phyloP scores from a whole-genome alignment of 2,329 filamentous ascomycete genomes.

The Alternaria incomplexa region DNA sequence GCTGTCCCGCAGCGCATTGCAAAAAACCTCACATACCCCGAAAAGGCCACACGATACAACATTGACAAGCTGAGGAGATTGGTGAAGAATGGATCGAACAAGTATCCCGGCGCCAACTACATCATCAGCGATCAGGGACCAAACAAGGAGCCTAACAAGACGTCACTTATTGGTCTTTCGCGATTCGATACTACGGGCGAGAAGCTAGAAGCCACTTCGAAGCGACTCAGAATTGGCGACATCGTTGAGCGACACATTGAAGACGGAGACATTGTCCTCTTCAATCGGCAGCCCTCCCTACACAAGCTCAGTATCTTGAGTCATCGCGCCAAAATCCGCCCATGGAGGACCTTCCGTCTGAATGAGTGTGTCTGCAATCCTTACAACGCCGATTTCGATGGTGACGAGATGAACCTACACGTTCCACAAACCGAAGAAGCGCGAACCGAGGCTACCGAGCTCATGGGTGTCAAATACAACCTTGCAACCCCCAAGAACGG shows the following conservation, averaged over 20 bases:
- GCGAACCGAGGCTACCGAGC: slow-evolving; percentile 87
- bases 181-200: slow-evolving; percentile 54
- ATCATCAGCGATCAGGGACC: slow-evolving; percentile 67
- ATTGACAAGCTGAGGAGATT: slow-evolving; percentile 78
- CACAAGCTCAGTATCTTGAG: slow-evolving; percentile 99
- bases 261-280: slow-evolving; percentile 93
- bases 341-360: slow-evolving; percentile 92
- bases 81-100: slow-evolving; percentile 74
- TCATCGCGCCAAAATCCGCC: slow-evolving; percentile 89
- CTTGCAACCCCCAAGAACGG: slow-evolving; percentile 95
- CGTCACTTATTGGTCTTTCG: slow-evolving; percentile 67
- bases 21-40: slow-evolving; percentile 94
- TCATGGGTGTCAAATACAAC: slow-evolving; percentile 99
- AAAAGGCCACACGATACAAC: slow-evolving; percentile 84
- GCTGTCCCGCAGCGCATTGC: slow-evolving; percentile 91
- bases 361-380: slow-evolving; percentile 98
- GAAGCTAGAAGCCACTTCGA: slow-evolving; percentile 73
- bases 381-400: slow-evolving; percentile 99
- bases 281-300: slow-evolving; percentile 96
- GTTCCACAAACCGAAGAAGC: slow-evolving; percentile 98
- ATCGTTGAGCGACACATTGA: slow-evolving; percentile 93
- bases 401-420: slow-evolving; percentile 98
- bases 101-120: slow-evolving; percentile 88
- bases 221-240: slow-evolving; percentile 79
- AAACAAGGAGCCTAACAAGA: slow-evolving; percentile 64